Evolutionary conservation across 352 stramenopile species (phyloP).

Genomic region (Pythium pyrilobum): DNA sequence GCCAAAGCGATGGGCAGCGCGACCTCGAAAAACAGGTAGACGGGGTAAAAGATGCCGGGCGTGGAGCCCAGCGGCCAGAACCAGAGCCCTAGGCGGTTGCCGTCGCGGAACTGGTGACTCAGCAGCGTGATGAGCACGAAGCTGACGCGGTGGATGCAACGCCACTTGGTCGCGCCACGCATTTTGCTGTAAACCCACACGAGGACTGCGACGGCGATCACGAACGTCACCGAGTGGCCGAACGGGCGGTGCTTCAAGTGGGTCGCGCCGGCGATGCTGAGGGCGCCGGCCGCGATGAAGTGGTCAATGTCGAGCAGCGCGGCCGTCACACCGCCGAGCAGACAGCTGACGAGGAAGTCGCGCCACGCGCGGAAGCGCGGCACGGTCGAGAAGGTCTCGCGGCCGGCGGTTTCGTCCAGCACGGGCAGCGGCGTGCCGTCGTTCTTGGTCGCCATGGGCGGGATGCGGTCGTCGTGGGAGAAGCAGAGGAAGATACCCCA

Average conservation of each 20-base stretch:
- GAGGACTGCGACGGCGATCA: slow-evolving; percentile 34
- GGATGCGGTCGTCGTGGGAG: slow-evolving; percentile 16
- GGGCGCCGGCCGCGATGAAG: slow-evolving; percentile 56
- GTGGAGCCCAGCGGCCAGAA: slow-evolving; percentile 70
- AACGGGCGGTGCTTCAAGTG: slow-evolving; percentile 58
- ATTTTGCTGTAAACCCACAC: slow-evolving; percentile 22
- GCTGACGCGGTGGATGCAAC: slow-evolving; percentile 29
- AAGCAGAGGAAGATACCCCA: slow-evolving; percentile 61
- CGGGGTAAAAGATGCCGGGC: slow-evolving; percentile 46
- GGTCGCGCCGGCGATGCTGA: slow-evolving; percentile 51
- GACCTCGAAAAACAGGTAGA: slow-evolving; percentile 61
- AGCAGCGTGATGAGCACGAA: slow-evolving; percentile 56
- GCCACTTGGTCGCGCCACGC: slow-evolving; percentile 16
- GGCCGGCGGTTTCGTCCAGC: slow-evolving; percentile 11
- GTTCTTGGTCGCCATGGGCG: slow-evolving; percentile 1
- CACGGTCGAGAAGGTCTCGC: not conserved
- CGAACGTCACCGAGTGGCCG: slow-evolving; percentile 62
- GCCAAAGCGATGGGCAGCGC: slow-evolving; percentile 34
- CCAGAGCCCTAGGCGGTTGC: slow-evolving; percentile 53
- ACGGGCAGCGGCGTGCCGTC: slow-evolving; percentile 8
- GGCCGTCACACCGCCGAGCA: slow-evolving; percentile 32
- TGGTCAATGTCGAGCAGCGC: slow-evolving; percentile 63
- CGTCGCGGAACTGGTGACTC: slow-evolving; percentile 68
- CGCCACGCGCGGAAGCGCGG: slow-evolving; percentile 15
- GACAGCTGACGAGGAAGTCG: slow-evolving; percentile 33